A percentile compares a stretch with the other conserved stretches of the same genome.
phyloP scores from a whole-genome alignment of 805 yeast genomes.

The Teunomyces aglyptinius region DNA sequence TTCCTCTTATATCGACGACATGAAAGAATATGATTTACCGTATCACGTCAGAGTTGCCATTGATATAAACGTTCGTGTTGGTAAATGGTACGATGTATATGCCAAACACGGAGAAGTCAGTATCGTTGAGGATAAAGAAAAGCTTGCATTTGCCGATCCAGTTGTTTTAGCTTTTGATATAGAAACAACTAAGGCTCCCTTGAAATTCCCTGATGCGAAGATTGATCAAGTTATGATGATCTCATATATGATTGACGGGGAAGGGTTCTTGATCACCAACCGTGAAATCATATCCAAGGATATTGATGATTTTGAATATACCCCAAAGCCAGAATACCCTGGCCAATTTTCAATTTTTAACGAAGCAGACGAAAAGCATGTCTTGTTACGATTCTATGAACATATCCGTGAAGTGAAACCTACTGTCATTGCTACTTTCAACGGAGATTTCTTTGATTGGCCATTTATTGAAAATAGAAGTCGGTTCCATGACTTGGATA shows the following conservation, averaged over 20 bases:
- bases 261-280: constrained; percentile 90
- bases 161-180: constrained; percentile 96
- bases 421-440: constrained; percentile 95
- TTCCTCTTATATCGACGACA: constrained; percentile 66
- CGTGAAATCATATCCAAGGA: constrained; percentile 92
- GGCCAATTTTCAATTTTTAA: constrained; percentile 89
- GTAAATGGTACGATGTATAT: constrained; percentile 90
- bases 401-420: constrained; percentile 87
- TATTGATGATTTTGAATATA: constrained; percentile 94
- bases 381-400: constrained; percentile 77
- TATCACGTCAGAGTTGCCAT: constrained; percentile 96
- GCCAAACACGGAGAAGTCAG: constrained; percentile 56
- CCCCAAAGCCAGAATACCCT: constrained; percentile 94
- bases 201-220: constrained; percentile 90
- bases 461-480: constrained; percentile 94
- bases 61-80: constrained; percentile 81
- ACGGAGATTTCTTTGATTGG: constrained; percentile 99
- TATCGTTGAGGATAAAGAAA: constrained; percentile 61
- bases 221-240: constrained; percentile 98
- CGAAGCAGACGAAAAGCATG: constrained; percentile 78
- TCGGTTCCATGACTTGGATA: constrained; percentile 74
- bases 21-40: constrained; percentile 94
- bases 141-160: constrained; percentile 95
- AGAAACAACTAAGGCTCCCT: constrained; percentile 94
- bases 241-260: constrained; percentile 98